Evolutionary conservation across 2,329 filamentous ascomycete species (phyloP).

Genomic region (Ophiocordyceps camponoti-rufipedis): DNA sequence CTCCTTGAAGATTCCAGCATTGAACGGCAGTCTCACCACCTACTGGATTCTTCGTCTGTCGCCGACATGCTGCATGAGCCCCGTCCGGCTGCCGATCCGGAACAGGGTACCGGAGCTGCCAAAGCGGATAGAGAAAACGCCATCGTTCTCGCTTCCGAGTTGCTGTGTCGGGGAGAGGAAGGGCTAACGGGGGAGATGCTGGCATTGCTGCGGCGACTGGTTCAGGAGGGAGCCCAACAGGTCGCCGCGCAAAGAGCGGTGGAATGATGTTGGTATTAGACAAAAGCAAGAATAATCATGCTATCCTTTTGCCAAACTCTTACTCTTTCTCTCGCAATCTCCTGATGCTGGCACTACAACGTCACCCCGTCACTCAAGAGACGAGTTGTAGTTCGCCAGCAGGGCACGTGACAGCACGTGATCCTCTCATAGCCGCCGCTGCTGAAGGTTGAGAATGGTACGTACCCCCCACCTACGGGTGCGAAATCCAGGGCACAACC

Average conservation of each 20-base stretch:
- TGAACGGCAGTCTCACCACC: neutral
- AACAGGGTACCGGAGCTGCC: constrained; percentile 24
- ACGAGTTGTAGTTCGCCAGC: too few species aligned
- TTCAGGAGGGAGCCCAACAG: constrained; percentile 30
- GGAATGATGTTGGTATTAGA: neutral
- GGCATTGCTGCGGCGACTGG: constrained; percentile 25
- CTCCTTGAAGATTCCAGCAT: constrained; percentile 2
- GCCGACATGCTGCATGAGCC: constrained; percentile 23
- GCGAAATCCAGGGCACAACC: too few species aligned
- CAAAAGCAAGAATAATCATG: neutral
- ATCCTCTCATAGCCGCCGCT: too few species aligned
- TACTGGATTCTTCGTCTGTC: constrained; percentile 3
- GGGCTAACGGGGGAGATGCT: constrained; percentile 20
- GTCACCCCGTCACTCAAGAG: too few species aligned
- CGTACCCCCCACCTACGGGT: too few species aligned
- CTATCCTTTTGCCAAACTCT: too few species aligned
- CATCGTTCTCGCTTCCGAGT: constrained; percentile 36
- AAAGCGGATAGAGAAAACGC: constrained; percentile 42
- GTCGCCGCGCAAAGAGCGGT: constrained; percentile 10
- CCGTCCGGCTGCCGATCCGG: constrained; percentile 26
- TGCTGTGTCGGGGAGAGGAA: constrained; percentile 25
- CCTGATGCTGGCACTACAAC: too few species aligned
- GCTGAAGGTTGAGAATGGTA: too few species aligned
- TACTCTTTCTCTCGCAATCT: too few species aligned
- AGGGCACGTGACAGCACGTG: too few species aligned